Evolutionary conservation across 179 eudicot species (phyloP).

Genomic region (Silene vulgaris): DNA sequence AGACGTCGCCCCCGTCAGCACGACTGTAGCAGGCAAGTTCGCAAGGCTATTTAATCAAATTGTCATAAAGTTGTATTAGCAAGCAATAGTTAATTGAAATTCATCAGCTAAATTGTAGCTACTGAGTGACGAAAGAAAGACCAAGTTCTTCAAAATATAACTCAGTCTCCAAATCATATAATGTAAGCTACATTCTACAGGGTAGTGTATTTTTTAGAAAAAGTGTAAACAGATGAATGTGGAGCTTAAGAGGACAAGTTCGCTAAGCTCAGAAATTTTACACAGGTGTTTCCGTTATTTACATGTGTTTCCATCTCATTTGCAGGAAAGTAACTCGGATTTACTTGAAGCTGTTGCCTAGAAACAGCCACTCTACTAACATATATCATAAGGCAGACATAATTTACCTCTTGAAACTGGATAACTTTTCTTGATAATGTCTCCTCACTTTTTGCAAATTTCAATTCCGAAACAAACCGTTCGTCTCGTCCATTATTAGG

Average conservation of each 20-base stretch:
- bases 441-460: slow-evolving; percentile 91
- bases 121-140: neutral
- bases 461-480: slow-evolving; percentile 89
- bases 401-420: slow-evolving; percentile 72
- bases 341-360: neutral
- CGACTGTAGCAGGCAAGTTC: slow-evolving; percentile 98
- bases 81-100: slow-evolving; percentile 34
- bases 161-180: neutral
- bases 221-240: neutral
- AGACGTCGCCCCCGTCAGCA: slow-evolving; percentile 84
- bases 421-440: slow-evolving; percentile 71
- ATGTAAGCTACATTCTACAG: neutral
- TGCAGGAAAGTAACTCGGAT: neutral
- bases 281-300: neutral
- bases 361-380: neutral
- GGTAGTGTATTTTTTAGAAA: neutral
- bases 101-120: slow-evolving; percentile 12
- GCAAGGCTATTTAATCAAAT: slow-evolving; percentile 68
- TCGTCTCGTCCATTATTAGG: slow-evolving; percentile 59
- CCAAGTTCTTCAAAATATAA: neutral
- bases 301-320: neutral
- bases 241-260: neutral
- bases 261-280: neutral
- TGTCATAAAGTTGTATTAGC: slow-evolving; percentile 48
- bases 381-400: neutral